A percentile compares a stretch with the other conserved stretches of the same genome.
Evolutionary conservation across 768 basidiomycete species (phyloP).

Genomic region (Russula sp.): DNA sequence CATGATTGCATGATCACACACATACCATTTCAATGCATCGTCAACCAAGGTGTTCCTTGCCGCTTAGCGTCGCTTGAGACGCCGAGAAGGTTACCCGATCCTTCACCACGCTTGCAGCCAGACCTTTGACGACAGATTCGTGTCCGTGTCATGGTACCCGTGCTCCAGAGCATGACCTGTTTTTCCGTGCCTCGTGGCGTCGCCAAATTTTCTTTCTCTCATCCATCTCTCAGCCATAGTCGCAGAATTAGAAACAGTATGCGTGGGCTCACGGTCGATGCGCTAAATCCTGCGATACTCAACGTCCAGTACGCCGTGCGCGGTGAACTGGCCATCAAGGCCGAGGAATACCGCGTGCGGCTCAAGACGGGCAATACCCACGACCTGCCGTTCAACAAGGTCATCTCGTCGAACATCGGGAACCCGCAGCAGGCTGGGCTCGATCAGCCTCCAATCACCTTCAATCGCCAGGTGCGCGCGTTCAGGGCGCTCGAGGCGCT

Average conservation of each 20-base stretch:
- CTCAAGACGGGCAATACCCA: conserved; percentile 47
- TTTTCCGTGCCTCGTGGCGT: background rate
- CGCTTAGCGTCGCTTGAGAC: background rate
- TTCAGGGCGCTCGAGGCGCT: background rate
- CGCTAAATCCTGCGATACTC: conserved; percentile 77
- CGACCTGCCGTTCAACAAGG: conserved; percentile 73
- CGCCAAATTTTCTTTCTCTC: background rate
- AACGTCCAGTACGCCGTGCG: conserved; percentile 96
- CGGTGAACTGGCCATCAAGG: conserved; percentile 92
- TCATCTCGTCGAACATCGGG: conserved; percentile 95
- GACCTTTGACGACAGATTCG: too few species aligned
- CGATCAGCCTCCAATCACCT: conserved; percentile 90
- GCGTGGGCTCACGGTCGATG: conserved; percentile 49
- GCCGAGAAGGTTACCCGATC: background rate
- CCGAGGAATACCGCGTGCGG: conserved; percentile 69
- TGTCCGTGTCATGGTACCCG: background rate
- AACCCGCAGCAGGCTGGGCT: conserved; percentile 96
- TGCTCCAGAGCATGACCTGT: background rate
- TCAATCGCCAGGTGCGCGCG: conserved; percentile 70
- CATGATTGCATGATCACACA: background rate
- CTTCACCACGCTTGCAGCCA: background rate
- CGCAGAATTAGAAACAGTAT: conserved; percentile 15
- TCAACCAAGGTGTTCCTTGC: too few species aligned
- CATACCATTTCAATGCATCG: too few species aligned
- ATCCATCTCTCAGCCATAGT: background rate